Base-by-base conservation (phyloP, 495 filamentous ascomycete genomes). In the Penicillium turbatum region DNA sequence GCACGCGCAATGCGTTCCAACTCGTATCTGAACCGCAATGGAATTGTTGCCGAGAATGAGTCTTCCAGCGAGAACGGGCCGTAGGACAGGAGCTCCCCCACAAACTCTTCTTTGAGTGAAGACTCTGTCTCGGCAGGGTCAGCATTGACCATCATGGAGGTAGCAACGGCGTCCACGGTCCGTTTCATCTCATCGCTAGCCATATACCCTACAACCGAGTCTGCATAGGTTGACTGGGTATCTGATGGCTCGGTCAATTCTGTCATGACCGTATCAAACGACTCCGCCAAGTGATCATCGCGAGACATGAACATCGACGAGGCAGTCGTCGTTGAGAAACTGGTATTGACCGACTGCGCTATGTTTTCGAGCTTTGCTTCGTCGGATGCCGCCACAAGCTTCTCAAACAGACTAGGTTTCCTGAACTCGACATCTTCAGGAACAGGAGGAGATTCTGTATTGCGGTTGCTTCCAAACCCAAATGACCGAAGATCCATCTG, bases 21-120 rank as follows among this genome's bases (percentile, higher is more conserved):
- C 48, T 79, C 78, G 50, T 78, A 79, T 2, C 75, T 63, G 39
- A 72, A 68, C 6, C 74, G 63, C 21, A 81, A 55, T 5, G 72
- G 65, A 2, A 77, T 55, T 13, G 57, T 67, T 7, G 46, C 43
- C 4, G 63, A 51, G 13, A 75, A 58, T 4, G 59, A 51, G 10
- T 69, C 56, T 11, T 62, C 52, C 8, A 55, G 32, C 2, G 70
- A 60, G 40, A 77, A 77, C 0, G 74, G 74, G 0, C 72, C 72
- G 13, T 61, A 10, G 0, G 60, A 38, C 21, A 67, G 36, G 1
- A 77, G 65, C 13, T 64, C 59, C 0, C 55, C 46, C 15, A 74
- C 48, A 12, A 76, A 48, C 3, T 66, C 44, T 6, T 69, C 55
- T 39, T 66, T 52, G 9, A 56, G 29, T 6, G 50, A 47, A 21